These are phyloP conservation scores for Mycosphaerella sp. DNA, from an alignment of 2,329 filamentous ascomycete genomes.

Conservation along the genomic window DNA sequence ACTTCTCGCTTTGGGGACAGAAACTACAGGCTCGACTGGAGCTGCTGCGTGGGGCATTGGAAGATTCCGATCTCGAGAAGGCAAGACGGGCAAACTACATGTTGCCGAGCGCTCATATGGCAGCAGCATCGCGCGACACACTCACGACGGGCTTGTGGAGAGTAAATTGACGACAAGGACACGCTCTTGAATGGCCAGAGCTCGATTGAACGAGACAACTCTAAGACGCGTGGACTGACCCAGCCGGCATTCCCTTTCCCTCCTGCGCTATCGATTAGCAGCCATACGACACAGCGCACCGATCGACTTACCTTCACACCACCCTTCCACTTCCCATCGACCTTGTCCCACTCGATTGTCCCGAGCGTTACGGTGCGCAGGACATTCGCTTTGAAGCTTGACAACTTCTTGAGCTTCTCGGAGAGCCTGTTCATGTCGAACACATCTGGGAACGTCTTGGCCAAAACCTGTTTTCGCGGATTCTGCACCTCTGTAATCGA, in stretches of 20 bases:
- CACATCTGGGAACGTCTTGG: slow-evolving; percentile 31
- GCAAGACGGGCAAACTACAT: not conserved
- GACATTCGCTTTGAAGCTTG: slow-evolving; percentile 36
- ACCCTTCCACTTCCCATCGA: slow-evolving; percentile 32
- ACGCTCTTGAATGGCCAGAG: not conserved
- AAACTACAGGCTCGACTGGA: not conserved
- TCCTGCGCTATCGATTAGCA: not conserved
- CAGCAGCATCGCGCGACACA: too few relatives aligned
- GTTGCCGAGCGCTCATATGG: too few relatives aligned
- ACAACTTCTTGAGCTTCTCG: slow-evolving; percentile 33
- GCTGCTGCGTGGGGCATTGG: not conserved
- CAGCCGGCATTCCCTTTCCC: slow-evolving; percentile 1
- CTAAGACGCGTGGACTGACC: not conserved
- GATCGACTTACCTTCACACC: slow-evolving; percentile 22
- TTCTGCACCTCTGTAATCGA: slow-evolving; percentile 9
- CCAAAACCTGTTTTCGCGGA: slow-evolving; percentile 7
- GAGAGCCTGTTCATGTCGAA: slow-evolving; percentile 34
- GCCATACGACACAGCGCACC: not conserved
- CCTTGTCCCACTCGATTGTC: slow-evolving; percentile 33
- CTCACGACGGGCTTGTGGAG: not conserved
- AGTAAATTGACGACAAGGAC: not conserved
- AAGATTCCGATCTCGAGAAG: not conserved
- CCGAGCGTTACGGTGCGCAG: slow-evolving; percentile 34
- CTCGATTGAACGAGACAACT: not conserved
- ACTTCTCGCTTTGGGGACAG: not conserved